These are phyloP conservation scores for Annulohypoxylon maeteangense DNA, from an alignment of 495 filamentous ascomycete genomes.

Conservation along the genomic window DNA sequence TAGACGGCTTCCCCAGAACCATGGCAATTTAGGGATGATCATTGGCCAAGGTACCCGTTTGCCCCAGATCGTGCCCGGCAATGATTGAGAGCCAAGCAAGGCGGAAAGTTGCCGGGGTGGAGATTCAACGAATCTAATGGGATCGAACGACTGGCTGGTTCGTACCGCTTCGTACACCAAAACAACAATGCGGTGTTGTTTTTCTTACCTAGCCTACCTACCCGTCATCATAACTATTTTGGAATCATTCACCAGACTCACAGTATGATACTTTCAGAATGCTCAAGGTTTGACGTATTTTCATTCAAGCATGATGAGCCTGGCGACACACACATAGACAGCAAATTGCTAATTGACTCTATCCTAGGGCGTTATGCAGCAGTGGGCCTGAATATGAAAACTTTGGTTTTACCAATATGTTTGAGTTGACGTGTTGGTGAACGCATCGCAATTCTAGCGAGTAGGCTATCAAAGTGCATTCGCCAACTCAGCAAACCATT, in stretches of 20 bases:
- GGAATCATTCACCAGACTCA: background rate
- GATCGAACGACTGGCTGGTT: background rate
- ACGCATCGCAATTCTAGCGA: background rate
- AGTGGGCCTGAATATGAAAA: background rate
- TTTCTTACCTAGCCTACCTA: background rate
- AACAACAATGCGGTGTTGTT: background rate
- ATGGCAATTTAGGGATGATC: background rate
- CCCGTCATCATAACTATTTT: background rate
- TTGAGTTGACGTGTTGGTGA: background rate
- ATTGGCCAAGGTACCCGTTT: conserved; percentile 11
- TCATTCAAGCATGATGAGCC: background rate
- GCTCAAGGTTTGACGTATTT: background rate
- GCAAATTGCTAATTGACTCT: background rate
- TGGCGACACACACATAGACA: background rate
- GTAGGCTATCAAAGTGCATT: background rate
- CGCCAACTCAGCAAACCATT: background rate
- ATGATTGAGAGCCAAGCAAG: background rate
- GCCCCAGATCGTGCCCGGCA: conserved; percentile 16
- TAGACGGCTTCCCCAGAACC: background rate
- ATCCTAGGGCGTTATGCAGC: background rate
- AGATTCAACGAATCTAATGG: background rate
- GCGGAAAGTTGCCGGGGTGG: conserved; percentile 12
- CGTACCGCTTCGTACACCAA: background rate
- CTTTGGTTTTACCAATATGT: background rate
- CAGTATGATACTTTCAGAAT: background rate